phyloP scores from a whole-genome alignment of 352 stramenopile genomes.

The Pythium apleroticum region DNA sequence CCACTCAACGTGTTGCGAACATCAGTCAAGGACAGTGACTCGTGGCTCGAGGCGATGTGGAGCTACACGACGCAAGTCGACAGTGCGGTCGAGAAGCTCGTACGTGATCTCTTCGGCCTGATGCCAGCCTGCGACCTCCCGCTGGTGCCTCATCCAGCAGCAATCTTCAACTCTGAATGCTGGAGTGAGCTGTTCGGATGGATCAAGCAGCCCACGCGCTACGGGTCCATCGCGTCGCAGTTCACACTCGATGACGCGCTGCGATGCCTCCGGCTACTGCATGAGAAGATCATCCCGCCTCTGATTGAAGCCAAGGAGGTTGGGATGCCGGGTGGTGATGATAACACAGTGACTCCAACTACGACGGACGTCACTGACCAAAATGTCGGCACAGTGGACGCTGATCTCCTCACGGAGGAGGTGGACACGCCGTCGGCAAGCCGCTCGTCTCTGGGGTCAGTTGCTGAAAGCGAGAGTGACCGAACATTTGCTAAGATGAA shows the following conservation, averaged over 20 bases:
- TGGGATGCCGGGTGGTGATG: background rate
- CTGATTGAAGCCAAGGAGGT: background rate
- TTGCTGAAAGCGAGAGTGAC: background rate
- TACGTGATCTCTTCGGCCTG: slow-evolving; percentile 24
- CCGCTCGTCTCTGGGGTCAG: background rate
- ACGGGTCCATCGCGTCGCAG: slow-evolving; percentile 16
- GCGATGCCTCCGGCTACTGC: slow-evolving; percentile 6
- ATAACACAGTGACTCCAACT: background rate
- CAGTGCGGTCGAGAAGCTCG: slow-evolving; percentile 6
- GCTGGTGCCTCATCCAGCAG: background rate
- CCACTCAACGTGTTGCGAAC: slow-evolving; percentile 21
- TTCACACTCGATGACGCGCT: slow-evolving; percentile 19
- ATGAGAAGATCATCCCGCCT: slow-evolving; percentile 9
- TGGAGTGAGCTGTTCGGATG: slow-evolving; percentile 24
- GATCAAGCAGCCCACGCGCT: slow-evolving; percentile 12
- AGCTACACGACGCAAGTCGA: slow-evolving; percentile 22
- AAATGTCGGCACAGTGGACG: background rate
- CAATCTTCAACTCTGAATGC: background rate
- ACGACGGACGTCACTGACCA: background rate
- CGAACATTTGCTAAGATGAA: background rate
- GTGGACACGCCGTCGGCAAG: background rate
- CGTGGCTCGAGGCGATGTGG: slow-evolving; percentile 43
- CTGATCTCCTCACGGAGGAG: background rate
- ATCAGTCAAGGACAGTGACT: slow-evolving; percentile 20
- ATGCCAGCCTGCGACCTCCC: background rate